Evolutionary conservation across 805 yeast species (phyloP), one percentile per base, ranked within the genome.

Genomic region (Metschnikowia bowlesiae): DNA sequence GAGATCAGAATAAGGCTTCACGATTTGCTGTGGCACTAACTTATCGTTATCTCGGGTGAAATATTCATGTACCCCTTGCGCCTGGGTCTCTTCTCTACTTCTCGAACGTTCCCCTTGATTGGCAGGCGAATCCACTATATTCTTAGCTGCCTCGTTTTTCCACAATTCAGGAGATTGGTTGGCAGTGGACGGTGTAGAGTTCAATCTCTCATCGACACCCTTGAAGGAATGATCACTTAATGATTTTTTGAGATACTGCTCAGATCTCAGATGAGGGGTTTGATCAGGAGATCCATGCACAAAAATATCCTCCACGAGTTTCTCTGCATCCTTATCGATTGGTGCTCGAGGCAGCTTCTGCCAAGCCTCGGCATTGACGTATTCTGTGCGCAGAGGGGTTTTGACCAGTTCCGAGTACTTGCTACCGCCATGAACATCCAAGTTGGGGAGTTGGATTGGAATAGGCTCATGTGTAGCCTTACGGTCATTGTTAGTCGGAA

Each of bases 251-350:
- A 42, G 32, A 28, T 36, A 28, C 34, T 35, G 29, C 16, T 35
- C 39, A 16, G 47, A 35, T 16, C 22, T 29, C 4, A 16, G 16
- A 18, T 29, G 33, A 13, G 47, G 34, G 14, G 26, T 30, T 35
- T 35, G n/a, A 11, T 35, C 47, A 34, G 39, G 16, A 16, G 43
- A 14, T 14, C 39, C 47, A 6, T 36, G 41, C 0, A 67, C 65
- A 52, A 73, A 73, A n/a, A 73, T 72, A 55, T 71, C 76, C 47
- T 72, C 75, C 1, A 63, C 76, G 43, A 73, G 59, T 44, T 61
- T 65, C 49, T 64, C 73, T 3, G 77, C 72, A 34, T 66, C 60
- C 26, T 56, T 61, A 49, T 68, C 69, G 22, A 65, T 59, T 7
- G 55, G 53, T 0, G 59, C 44, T 2, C 58, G 33, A 3, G 37